Evolutionary conservation across 768 basidiomycete species (phyloP).

Genomic region (Arthromyces matolae): DNA sequence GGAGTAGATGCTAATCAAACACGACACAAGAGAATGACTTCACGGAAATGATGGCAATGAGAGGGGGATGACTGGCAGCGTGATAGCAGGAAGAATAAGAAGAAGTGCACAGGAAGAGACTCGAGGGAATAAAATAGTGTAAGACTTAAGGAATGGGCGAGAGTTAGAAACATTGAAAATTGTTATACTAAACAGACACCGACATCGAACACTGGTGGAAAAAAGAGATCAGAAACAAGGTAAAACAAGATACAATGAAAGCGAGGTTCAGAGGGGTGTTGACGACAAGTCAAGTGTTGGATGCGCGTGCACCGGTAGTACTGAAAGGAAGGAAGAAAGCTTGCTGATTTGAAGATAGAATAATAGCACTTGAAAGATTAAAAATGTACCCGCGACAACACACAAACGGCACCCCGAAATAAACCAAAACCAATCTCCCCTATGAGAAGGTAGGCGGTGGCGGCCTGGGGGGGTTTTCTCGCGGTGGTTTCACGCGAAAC

Average conservation of each 20-base stretch:
- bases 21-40: constrained; percentile 17
- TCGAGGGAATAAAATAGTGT: not conserved
- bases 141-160: constrained; percentile 5
- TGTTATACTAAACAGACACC: constrained; percentile 14
- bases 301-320: constrained; percentile 11
- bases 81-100: constrained; percentile 4
- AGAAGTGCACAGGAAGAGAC: constrained; percentile 1
- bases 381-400: constrained; percentile 11
- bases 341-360: constrained; percentile 1
- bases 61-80: constrained; percentile 11
- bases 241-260: constrained; percentile 18
- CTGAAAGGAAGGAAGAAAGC: not conserved
- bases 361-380: constrained; percentile 2
- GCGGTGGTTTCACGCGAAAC: constrained; percentile 76
- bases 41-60: too few relatives aligned
- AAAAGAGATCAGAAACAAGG: constrained; percentile 8
- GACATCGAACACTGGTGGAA: constrained; percentile 2
- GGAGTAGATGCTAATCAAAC: constrained; percentile 23
- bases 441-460: constrained; percentile 24
- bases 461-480: constrained; percentile 34
- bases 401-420: constrained; percentile 5
- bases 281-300: constrained; percentile 9
- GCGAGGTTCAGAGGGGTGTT: constrained; percentile 1
- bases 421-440: constrained; percentile 11
- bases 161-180: not conserved